phyloP scores from a whole-genome alignment of 306 rosid genomes.

The Cicer pinnatifidum region DNA sequence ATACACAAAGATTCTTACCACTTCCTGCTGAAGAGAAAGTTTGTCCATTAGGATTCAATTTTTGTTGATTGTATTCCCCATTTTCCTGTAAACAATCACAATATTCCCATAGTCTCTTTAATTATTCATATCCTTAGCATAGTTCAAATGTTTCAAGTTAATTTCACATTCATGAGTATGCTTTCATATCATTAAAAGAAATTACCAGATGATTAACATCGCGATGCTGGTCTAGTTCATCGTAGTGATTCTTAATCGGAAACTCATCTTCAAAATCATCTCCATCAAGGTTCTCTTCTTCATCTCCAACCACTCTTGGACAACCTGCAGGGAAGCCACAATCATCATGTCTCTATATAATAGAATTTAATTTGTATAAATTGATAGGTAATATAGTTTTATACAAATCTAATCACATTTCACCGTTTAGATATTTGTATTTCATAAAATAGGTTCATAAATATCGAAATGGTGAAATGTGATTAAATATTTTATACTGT shows the following conservation, averaged over 20 bases:
- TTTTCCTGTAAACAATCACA: constrained; percentile 66
- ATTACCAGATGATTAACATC: constrained; percentile 58
- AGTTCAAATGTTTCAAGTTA: neutral
- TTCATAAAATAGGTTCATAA: neutral
- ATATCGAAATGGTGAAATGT: neutral
- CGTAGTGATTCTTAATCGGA: constrained; percentile 55
- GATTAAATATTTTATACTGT: neutral
- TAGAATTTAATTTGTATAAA: too few relatives aligned
- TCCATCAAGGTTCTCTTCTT: constrained; percentile 69
- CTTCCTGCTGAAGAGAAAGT: constrained; percentile 86
- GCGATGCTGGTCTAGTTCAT: constrained; percentile 44
- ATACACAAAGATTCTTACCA: constrained; percentile 50
- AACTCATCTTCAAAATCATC: constrained; percentile 94
- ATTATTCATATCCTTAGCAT: neutral
- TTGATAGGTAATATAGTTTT: too few relatives aligned
- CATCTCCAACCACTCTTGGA: constrained; percentile 90
- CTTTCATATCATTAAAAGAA: neutral
- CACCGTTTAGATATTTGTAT: neutral
- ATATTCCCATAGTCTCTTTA: neutral
- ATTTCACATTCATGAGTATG: constrained; percentile 16
- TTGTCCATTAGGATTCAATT: constrained; percentile 62
- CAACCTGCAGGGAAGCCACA: constrained; percentile 59
- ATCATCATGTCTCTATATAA: neutral
- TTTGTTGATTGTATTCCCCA: constrained; percentile 59
- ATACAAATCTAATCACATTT: neutral